Base-by-base conservation (phyloP, 306 rosid genomes). In the Prunus salicina region DNA sequence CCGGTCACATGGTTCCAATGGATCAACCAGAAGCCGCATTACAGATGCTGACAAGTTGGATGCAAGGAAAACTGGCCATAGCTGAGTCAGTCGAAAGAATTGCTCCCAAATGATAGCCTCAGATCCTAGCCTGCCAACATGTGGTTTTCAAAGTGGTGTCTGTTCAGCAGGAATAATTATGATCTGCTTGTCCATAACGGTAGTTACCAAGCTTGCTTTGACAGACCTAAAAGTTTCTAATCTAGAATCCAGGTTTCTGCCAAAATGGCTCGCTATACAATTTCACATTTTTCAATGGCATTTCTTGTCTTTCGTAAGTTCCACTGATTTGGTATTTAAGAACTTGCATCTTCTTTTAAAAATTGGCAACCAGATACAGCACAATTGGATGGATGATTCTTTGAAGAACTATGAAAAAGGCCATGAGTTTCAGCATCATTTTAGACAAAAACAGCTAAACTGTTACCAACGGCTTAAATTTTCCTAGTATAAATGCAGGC, bases 1-100 rank as follows among this genome's bases (percentile, higher is more conserved):
- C 98, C 56, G 98, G 98, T 78, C 97, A 91, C 76, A 84, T 93
- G 96, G 97, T 93, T 69, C 98, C 96, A 43, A 88, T 93, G 98
- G 97, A 93, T 86, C 98, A 93, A 87, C 96, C 97, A 58, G 84
- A 93, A 79, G 96, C 90, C 25, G 89, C 97, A 61, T 72, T 91
- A 46, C 72, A 90, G 64, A 93, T 93, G 98, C 78, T 93, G 56
- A 84, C 71, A 63, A 82, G 67, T 68, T 93, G 97, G 98, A 89
- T 85, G 91, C 91, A 88, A 77, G 97, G 94, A 32, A 91, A 86
- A 77, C 81, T 90, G 71, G n/a, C 69, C 15, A 68, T 16, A 34
- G 71, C 73, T 12, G 83, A 34, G 53, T 56, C 67, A 30, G 81
- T 73, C 30, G 72, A 83, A 52, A 72, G 57, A 52, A 70, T 87